Conservation (phyloP, 805 yeast species). For the Ogataea kodamae region DNA sequence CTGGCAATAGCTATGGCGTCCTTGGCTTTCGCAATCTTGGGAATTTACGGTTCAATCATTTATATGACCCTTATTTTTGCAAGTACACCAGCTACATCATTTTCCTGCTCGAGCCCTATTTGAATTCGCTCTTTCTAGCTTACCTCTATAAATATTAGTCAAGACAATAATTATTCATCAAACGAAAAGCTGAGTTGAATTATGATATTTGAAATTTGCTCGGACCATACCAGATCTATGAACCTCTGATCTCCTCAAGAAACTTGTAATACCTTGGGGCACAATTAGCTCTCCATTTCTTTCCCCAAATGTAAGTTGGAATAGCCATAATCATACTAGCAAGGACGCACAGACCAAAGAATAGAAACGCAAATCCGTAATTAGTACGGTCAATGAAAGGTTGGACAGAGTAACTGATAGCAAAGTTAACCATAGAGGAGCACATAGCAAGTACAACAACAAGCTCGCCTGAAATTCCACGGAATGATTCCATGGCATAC, state of each 20-base stretch:
- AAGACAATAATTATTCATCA: too few species aligned
- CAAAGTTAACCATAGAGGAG: conserved; percentile 15
- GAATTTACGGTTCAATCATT: conserved; percentile 30
- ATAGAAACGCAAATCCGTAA: conserved; percentile 15
- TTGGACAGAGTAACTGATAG: conserved; percentile 15
- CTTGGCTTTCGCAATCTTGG: conserved; percentile 30
- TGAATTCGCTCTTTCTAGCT: too few species aligned
- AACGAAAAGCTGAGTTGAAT: too few species aligned
- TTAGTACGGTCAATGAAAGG: conserved; percentile 15
- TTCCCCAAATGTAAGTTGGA: conserved; percentile 37
- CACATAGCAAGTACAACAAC: conserved; percentile 18
- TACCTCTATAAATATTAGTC: too few species aligned
- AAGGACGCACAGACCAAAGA: conserved; percentile 37
- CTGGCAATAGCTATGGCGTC: conserved; percentile 23
- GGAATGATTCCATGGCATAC: conserved; percentile 16
- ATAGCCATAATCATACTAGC: conserved; percentile 35
- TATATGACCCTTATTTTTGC: conserved; percentile 27
- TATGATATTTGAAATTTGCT: background rate
- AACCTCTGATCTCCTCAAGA: conserved; percentile 6
- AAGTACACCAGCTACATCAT: conserved; percentile 28
- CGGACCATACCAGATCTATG: too few species aligned
- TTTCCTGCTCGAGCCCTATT: conserved; percentile 32
- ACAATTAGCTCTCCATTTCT: conserved; percentile 32
- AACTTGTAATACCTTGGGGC: conserved; percentile 14
- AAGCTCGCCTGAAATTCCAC: conserved; percentile 16